phyloP scores from a whole-genome alignment of 23 red algal genomes.

The Gracilaria gracilis region DNA sequence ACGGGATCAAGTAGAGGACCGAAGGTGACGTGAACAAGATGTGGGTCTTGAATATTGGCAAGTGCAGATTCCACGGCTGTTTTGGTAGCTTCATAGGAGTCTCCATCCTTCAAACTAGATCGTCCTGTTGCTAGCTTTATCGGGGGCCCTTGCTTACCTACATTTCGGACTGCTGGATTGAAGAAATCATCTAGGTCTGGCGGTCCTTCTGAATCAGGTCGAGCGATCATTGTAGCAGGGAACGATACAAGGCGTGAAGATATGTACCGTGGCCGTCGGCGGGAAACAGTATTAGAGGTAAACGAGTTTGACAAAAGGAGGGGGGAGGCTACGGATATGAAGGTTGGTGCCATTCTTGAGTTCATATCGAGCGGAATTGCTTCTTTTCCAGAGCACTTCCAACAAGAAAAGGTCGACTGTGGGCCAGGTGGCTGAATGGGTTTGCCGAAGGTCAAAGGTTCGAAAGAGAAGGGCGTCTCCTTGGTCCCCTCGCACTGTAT shows the following conservation, averaged over 20 bases:
- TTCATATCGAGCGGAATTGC: background rate
- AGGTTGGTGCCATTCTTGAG: background rate
- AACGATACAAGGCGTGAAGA: background rate
- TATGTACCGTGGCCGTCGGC: background rate
- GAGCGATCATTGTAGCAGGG: constrained; percentile 48
- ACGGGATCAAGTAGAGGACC: constrained; percentile 28
- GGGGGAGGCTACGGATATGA: background rate
- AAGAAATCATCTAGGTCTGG: constrained; percentile 73
- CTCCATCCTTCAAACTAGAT: constrained; percentile 7
- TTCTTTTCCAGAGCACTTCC: background rate
- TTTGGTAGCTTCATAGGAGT: constrained; percentile 28
- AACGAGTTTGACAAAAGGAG: background rate
- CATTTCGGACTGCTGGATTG: background rate
- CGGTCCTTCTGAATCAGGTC: constrained; percentile 70
- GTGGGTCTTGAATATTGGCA: background rate
- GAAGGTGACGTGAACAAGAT: constrained; percentile 50
- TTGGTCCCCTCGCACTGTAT: too few species aligned
- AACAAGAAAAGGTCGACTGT: background rate
- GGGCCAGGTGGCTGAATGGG: background rate
- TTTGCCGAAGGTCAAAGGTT: background rate
- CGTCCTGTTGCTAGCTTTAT: constrained; percentile 46
- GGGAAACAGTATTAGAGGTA: background rate
- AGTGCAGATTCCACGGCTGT: background rate
- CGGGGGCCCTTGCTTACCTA: constrained; percentile 24
- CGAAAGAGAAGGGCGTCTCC: background rate